phyloP scores from a whole-genome alignment of 257 asterid species.

The Apocynum venetum region DNA sequence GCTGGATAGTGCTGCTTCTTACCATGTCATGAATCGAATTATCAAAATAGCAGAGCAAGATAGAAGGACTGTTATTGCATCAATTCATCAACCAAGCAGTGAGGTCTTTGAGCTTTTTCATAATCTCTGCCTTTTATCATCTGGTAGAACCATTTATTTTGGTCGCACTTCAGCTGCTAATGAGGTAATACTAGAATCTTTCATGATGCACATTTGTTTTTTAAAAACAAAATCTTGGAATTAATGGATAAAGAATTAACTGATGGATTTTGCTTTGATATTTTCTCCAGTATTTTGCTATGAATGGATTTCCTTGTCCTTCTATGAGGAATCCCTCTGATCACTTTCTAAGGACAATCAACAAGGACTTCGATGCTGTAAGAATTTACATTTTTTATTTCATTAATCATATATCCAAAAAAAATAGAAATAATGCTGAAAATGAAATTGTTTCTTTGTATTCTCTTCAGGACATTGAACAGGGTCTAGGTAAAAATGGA shows the following conservation, averaged over 20 bases:
- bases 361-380: constrained; percentile 56
- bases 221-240: too few species aligned
- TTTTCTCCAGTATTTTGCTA: constrained; percentile 38
- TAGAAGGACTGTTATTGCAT: too few species aligned
- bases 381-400: constrained; percentile 9
- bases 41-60: too few species aligned
- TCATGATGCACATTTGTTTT: too few species aligned
- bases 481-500: constrained; percentile 33
- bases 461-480: constrained; percentile 46
- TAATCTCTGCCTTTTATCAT: too few species aligned
- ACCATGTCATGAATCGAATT: too few species aligned
- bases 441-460: not conserved
- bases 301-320: constrained; percentile 56
- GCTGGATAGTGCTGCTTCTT: too few species aligned
- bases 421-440: too few species aligned
- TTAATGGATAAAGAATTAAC: not conserved
- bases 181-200: too few species aligned
- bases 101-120: too few species aligned
- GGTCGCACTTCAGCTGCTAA: constrained; percentile 37
- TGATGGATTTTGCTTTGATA: not conserved
- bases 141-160: constrained; percentile 43
- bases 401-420: too few species aligned
- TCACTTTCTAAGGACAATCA: constrained; percentile 57
- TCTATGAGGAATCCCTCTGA: constrained; percentile 57
- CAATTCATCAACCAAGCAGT: too few species aligned